Evolutionary conservation across 2,329 filamentous ascomycete genomes (phyloP), one percentile per base, ranked within the genome.

Genomic region (Coniella lustricola): DNA sequence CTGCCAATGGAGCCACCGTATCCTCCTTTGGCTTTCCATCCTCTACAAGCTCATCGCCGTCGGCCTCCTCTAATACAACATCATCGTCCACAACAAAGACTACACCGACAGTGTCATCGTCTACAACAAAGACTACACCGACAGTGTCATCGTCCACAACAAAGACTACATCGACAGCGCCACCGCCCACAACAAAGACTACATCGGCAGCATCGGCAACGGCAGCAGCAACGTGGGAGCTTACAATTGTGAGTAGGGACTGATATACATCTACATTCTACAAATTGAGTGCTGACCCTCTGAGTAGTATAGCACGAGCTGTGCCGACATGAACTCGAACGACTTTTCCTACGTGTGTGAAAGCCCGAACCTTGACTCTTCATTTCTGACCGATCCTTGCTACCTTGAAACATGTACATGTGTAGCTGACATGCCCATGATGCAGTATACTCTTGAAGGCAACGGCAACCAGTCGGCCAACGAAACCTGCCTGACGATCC

Each of bases 161-260:
- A n/a, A n/a, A n/a, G n/a, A n/a, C n/a, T n/a, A n/a, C n/a, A 17
- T 7, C 33, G 18, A 8, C 33, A n/a, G 8, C 8, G 38, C 38
- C 2, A 29, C 29, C 38, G 13, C 17, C 38, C 38, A 31, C 38
- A 4, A 25, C 38, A 10, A 29, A 20, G 38, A 29, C 38, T 31
- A 25, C 38, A 31, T 41, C 38, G 38, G 38, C 38, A 41, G 38
- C 21, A 41, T 29, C 38, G 12, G 38, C 38, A 18, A 10, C 21
- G n/a, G n/a, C n/a, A n/a, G n/a, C n/a, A 9, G 38, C 38, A 41
- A 41, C 38, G 9, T 41, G 38, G 38, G 38, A 41, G 38, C 38
- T 41, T 41, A 41, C 38, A 41, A 22, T 22, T 31, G 38, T 41
- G 29, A 41, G 38, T n/a, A n/a, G n/a, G n/a, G n/a, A n/a, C n/a